Conservation (phyloP, 208 protist genomes). For the Chromosphaera perkinsii region DNA sequence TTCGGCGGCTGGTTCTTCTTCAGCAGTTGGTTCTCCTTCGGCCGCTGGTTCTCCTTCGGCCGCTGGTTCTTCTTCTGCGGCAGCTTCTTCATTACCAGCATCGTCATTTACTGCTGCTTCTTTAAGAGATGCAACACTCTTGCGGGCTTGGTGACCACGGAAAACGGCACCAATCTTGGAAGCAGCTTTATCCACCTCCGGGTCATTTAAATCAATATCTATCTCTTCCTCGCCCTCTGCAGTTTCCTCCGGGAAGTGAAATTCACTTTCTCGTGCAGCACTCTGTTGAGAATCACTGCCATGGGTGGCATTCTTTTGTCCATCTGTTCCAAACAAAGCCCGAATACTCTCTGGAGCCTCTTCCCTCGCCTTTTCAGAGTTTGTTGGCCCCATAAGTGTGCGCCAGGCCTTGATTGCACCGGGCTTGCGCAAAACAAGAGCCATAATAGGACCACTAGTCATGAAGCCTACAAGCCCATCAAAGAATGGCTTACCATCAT, state of each 20-base stretch:
- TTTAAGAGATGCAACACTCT: too few relatives aligned
- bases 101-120: too few relatives aligned
- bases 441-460: slow-evolving; percentile 89
- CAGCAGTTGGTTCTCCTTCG: background rate
- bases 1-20: too few relatives aligned
- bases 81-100: background rate
- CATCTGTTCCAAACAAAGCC: background rate
- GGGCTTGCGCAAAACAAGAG: slow-evolving; percentile 64
- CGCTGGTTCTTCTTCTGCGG: too few relatives aligned
- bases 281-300: background rate
- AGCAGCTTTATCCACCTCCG: too few relatives aligned
- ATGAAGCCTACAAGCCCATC: too few relatives aligned
- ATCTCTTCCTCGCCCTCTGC: background rate
- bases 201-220: too few relatives aligned
- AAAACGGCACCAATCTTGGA: too few relatives aligned
- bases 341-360: background rate
- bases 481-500: too few relatives aligned
- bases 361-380: background rate
- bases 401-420: background rate
- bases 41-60: background rate
- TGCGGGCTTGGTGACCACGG: too few relatives aligned
- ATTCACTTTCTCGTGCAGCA: background rate
- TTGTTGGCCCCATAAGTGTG: background rate
- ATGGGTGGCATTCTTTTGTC: background rate
- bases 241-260: too few relatives aligned